Base-by-base conservation (phyloP, 139 green algal genomes). In the Chlorella sp. region DNA sequence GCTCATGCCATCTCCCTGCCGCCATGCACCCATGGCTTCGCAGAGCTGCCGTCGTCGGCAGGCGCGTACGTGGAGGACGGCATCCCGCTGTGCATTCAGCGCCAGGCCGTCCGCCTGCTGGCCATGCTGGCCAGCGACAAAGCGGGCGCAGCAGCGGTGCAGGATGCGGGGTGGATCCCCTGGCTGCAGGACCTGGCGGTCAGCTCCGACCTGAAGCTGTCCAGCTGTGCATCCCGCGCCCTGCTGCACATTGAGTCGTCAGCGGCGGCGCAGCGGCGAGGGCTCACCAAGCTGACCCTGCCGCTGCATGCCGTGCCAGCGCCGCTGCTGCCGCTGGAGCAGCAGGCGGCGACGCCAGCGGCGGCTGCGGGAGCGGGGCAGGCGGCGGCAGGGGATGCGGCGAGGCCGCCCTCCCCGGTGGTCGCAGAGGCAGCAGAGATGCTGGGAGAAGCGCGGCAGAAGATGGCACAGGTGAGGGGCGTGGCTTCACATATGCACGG, bases 201-300 rank as follows among this genome's bases (percentile, higher is more conserved):
- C 16, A 88, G 85, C 19, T 74, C 84, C 8, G 94, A 96, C 86
- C 93, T 92, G 70, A 88, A 92, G 58, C 84, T 97, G 43, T 91
- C 91, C 54, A 92, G 84, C 44, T 89, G 93, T 87, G 93, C 94
- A 11, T 85, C 87, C 3, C 82, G 86, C 0, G 92, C 94, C 8
- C 84, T 96, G 85, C 88, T 95, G 36, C 87, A 97, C 82, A 56
- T 95, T 58, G 88, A 92, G 34, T 90, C 87, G 2, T 86, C 85
- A 8, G 70, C 72, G 8, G 80, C 84, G 36, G 73, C 67, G 24
- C 80, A 87, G 36, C 65, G 80, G 30, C 65, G 75, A 22, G 73
- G 65, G 1, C 46, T 85, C 1, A 48, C 20, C 26, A 48, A 74
- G 36, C 44, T 54, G 69, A 19, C 43, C 13, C 48, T 83, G 56